These are phyloP conservation scores for Euphorbia lathyris DNA, from an alignment of 345 rosid species.

Conservation along the genomic window DNA sequence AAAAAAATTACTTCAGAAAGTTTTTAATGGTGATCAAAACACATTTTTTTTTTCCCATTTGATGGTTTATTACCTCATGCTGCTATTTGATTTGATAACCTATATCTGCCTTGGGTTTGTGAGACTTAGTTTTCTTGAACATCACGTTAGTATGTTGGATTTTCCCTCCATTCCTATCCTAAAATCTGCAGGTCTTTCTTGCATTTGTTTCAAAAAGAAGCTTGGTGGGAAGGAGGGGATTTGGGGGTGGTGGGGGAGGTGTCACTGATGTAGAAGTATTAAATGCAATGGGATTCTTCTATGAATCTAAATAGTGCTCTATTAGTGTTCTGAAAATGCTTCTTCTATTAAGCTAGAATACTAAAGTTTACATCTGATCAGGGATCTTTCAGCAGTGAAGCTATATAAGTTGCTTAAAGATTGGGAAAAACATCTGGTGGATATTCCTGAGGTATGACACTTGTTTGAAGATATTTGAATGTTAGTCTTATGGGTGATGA, in stretches of 20 bases:
- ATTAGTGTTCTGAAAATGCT: background rate
- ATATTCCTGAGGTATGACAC: constrained; percentile 52
- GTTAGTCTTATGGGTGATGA: background rate
- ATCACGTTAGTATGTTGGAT: background rate
- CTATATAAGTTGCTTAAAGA: constrained; percentile 49
- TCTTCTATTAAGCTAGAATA: constrained; percentile 8
- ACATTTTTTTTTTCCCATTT: background rate
- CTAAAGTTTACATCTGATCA: constrained; percentile 37
- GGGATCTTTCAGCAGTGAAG: constrained; percentile 66
- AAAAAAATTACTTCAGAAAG: background rate
- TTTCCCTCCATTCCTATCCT: background rate
- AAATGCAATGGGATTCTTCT: background rate
- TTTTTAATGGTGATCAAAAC: background rate
- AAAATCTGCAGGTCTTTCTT: background rate
- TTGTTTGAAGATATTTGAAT: constrained; percentile 11
- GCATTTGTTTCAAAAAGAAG: no score
- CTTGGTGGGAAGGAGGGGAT: no score
- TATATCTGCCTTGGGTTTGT: background rate
- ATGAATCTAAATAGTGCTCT: background rate
- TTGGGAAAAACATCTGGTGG: constrained; percentile 60
- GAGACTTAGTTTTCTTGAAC: background rate
- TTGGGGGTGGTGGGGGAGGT: no score
- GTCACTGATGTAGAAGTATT: background rate
- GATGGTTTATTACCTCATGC: background rate
- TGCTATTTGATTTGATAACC: constrained; percentile 1